Evolutionary conservation across 2,329 filamentous ascomycete species (phyloP).

Genomic region (Aspergillus tamarii): DNA sequence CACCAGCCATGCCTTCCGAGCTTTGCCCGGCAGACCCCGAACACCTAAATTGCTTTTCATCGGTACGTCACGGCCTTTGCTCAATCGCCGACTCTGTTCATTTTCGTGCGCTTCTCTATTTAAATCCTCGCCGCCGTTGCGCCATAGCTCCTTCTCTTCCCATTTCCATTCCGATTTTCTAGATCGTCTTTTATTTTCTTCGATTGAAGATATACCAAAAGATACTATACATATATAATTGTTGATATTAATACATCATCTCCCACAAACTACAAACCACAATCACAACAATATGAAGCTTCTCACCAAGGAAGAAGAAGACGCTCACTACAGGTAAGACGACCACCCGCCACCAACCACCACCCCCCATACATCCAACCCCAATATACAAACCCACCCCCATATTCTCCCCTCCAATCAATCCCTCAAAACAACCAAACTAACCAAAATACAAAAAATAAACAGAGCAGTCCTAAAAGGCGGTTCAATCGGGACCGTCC

Average conservation of each 20-base stretch:
- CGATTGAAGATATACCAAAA: neutral
- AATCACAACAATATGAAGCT: slow-evolving; percentile 75
- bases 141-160: neutral
- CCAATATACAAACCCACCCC: neutral
- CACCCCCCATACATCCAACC: neutral
- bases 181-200: neutral
- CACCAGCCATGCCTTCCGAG: slow-evolving; percentile 5
- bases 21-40: slow-evolving; percentile 29
- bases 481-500: slow-evolving; percentile 71
- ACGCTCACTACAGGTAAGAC: slow-evolving; percentile 73
- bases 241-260: neutral
- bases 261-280: neutral
- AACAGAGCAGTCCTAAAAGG: slow-evolving; percentile 73
- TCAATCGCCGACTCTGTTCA: slow-evolving; percentile 9
- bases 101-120: slow-evolving; percentile 11
- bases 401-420: neutral
- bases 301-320: slow-evolving; percentile 90
- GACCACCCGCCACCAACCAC: neutral
- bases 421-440: neutral
- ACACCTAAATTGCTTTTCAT: slow-evolving; percentile 11
- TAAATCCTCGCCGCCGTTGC: neutral
- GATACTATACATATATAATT: neutral
- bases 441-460: slow-evolving; percentile 14
- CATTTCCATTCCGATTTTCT: neutral
- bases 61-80: slow-evolving; percentile 31